These are phyloP conservation scores for Skeletonema costatum DNA, from an alignment of 108 stramenopile species.

Conservation along the genomic window DNA sequence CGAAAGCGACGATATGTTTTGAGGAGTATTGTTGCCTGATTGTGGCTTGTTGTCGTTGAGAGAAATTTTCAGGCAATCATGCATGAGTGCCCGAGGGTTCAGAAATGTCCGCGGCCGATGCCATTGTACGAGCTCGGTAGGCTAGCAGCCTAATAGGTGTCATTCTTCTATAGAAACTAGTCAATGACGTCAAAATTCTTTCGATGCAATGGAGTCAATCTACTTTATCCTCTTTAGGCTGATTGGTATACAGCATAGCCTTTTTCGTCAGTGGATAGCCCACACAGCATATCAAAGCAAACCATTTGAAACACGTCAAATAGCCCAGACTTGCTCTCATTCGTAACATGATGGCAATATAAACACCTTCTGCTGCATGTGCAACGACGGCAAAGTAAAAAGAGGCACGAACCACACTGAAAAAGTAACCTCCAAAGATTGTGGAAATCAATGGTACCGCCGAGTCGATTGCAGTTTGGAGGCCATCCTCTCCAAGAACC, in stretches of 20 bases:
- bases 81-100: too few species aligned
- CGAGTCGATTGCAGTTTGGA: constrained; percentile 2
- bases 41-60: too few species aligned
- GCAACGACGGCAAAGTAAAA: constrained; percentile 15
- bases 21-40: too few species aligned
- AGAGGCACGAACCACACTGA: not conserved
- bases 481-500: not conserved
- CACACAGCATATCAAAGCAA: constrained; percentile 13
- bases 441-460: not conserved
- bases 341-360: constrained; percentile 3
- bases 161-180: too few species aligned
- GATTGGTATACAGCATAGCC: constrained; percentile 11
- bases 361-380: constrained; percentile 19
- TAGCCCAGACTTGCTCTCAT: not conserved
- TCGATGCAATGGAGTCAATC: not conserved
- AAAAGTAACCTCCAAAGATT: constrained; percentile 1
- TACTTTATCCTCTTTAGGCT: not conserved
- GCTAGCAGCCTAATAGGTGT: too few species aligned
- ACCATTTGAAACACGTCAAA: constrained; percentile 3
- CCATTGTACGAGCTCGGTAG: too few species aligned
- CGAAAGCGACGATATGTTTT: too few species aligned
- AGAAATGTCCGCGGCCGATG: too few species aligned
- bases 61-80: too few species aligned
- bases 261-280: constrained; percentile 29
- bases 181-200: too few species aligned